These are phyloP conservation scores for Blakeslea trispora DNA, from an alignment of 371 early-diverging fungal genomes.

Conservation along the genomic window DNA sequence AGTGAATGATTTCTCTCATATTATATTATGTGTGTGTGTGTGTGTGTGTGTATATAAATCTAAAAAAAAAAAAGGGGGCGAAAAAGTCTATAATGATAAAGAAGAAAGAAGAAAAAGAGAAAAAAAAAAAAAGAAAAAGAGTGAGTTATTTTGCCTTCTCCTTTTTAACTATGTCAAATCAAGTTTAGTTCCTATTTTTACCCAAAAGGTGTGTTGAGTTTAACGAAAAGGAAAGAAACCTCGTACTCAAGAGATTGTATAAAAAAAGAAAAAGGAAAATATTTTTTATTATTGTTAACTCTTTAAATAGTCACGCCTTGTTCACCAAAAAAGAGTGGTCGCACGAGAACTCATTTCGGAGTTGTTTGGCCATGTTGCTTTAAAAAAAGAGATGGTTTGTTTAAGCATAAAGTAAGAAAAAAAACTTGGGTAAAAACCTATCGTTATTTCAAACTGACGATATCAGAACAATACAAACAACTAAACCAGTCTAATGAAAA, in stretches of 20 bases:
- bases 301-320: slow-evolving; percentile 3
- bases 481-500: too few relatives aligned
- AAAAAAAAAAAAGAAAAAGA: slow-evolving; percentile 5
- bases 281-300: background rate
- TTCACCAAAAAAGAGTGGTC: background rate
- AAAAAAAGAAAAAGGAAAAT: background rate
- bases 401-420: too few relatives aligned
- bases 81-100: background rate
- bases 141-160: slow-evolving; percentile 8
- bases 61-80: background rate
- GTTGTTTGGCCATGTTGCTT: too few relatives aligned
- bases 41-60: too few relatives aligned
- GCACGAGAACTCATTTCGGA: too few relatives aligned
- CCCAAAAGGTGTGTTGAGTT: slow-evolving; percentile 11
- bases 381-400: too few relatives aligned
- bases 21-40: background rate
- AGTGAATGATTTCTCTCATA: slow-evolving; percentile 99
- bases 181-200: slow-evolving; percentile 1
- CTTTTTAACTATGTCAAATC: slow-evolving; percentile 1
- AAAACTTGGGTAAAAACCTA: too few relatives aligned
- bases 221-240: slow-evolving; percentile 21
- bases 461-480: too few relatives aligned
- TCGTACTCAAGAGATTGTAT: slow-evolving; percentile 4
- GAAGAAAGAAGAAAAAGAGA: slow-evolving; percentile 8
- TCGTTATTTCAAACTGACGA: too few relatives aligned